These are phyloP conservation scores for Pseudovirgaria hyperparasitica DNA, from an alignment of 2,329 filamentous ascomycete genomes.

Conservation along the genomic window DNA sequence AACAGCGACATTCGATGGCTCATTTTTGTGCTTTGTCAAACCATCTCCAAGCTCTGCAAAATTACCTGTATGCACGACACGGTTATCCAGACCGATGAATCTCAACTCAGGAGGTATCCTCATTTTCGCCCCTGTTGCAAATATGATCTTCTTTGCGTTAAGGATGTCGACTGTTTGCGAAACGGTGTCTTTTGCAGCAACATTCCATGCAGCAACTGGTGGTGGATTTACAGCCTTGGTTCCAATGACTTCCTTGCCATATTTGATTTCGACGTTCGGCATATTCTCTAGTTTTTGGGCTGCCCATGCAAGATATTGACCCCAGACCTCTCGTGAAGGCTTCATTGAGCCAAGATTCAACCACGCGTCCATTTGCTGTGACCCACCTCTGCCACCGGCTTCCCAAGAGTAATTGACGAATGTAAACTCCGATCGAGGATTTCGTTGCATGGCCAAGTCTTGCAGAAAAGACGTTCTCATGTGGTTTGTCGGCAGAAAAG, in stretches of 20 bases:
- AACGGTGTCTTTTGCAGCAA: conserved; percentile 14
- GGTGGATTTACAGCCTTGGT: conserved; percentile 9
- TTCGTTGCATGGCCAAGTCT: conserved; percentile 21
- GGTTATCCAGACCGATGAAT: no score
- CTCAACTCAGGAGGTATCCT: no score
- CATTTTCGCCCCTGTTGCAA: no score
- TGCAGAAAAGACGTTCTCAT: conserved; percentile 23
- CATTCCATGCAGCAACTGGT: conserved; percentile 14
- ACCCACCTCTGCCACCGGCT: no score
- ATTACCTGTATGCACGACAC: no score
- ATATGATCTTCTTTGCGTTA: no score
- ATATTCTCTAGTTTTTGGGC: conserved; percentile 16
- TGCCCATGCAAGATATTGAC: conserved; percentile 25
- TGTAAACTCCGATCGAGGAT: conserved; percentile 22
- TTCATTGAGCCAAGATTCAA: conserved; percentile 24
- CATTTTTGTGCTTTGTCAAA: no score
- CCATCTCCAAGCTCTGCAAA: no score
- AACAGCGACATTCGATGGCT: no score
- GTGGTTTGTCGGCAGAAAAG: conserved; percentile 17
- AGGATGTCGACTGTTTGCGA: no score
- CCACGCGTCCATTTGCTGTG: conserved; percentile 15
- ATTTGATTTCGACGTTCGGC: conserved; percentile 17
- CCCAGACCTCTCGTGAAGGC: conserved; percentile 24
- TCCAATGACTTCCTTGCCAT: conserved; percentile 18
- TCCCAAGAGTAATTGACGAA: conserved; percentile 23